These are phyloP conservation scores for Fusarium sp. DNA, from an alignment of 2,329 filamentous ascomycete genomes.

Conservation along the genomic window DNA sequence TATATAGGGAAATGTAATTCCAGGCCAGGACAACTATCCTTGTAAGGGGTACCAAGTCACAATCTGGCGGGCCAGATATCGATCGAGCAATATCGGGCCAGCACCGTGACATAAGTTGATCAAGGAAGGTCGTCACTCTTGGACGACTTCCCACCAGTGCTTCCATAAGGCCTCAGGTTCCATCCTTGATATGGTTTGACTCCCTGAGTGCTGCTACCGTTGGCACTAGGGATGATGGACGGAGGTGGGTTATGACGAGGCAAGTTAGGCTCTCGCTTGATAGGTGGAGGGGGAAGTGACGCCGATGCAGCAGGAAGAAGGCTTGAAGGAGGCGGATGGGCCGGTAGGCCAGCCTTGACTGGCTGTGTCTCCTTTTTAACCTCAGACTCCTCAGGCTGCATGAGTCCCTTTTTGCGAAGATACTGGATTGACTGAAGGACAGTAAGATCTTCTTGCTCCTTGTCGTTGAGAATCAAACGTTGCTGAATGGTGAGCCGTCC, in stretches of 20 bases:
- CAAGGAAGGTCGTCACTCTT: slow-evolving; percentile 48
- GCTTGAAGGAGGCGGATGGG: slow-evolving; percentile 39
- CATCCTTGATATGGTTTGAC: slow-evolving; percentile 51
- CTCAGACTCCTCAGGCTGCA: slow-evolving; percentile 46
- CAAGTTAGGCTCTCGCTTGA: slow-evolving; percentile 45
- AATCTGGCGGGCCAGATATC: neutral
- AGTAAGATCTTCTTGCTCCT: slow-evolving; percentile 73
- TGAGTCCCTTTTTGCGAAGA: slow-evolving; percentile 67
- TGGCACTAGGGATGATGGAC: slow-evolving; percentile 44
- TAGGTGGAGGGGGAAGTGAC: slow-evolving; percentile 49
- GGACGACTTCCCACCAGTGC: slow-evolving; percentile 44
- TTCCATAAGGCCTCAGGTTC: slow-evolving; percentile 51
- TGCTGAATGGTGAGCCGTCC: slow-evolving; percentile 73
- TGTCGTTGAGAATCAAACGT: slow-evolving; percentile 72
- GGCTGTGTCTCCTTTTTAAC: slow-evolving; percentile 31
- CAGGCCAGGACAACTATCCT: slow-evolving; percentile 41
- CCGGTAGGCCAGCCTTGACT: slow-evolving; percentile 20
- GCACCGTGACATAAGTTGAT: neutral
- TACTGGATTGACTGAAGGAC: slow-evolving; percentile 73
- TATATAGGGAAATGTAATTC: neutral
- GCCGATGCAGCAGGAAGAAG: slow-evolving; percentile 51
- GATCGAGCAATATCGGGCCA: neutral
- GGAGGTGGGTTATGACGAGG: slow-evolving; percentile 48
- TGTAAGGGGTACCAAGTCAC: slow-evolving; percentile 1
- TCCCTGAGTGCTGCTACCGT: slow-evolving; percentile 46